phyloP scores from a whole-genome alignment of 345 rosid genomes.

The Eucalyptus caleyi region DNA sequence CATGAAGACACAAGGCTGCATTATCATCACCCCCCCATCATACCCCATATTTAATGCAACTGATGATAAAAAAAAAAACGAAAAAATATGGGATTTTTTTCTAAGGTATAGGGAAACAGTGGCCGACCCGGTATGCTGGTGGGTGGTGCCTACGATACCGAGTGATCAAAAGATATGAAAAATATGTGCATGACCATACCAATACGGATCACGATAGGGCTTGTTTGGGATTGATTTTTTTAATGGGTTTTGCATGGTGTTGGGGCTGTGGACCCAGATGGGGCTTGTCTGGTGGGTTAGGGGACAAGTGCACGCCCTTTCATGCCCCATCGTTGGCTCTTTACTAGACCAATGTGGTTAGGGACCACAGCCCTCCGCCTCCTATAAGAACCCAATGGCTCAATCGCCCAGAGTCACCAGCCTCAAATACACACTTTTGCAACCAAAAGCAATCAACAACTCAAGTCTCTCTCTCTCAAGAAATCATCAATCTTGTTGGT shows the following conservation, averaged over 20 bases:
- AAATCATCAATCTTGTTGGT: not conserved
- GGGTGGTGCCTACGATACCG: not conserved
- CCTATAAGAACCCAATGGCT: not conserved
- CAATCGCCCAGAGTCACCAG: not conserved
- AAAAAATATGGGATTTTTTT: not conserved
- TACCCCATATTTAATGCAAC: not conserved
- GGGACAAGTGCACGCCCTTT: slow-evolving; percentile 3
- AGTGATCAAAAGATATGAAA: not conserved
- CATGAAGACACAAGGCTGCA: not conserved
- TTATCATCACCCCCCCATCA: not conserved
- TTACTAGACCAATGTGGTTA: slow-evolving; percentile 1
- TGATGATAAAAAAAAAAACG: not conserved
- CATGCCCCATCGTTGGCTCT: slow-evolving; percentile 6
- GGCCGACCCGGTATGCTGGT: not conserved
- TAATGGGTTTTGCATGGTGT: not conserved
- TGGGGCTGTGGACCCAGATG: not conserved
- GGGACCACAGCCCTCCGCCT: not conserved
- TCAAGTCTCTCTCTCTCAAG: not conserved
- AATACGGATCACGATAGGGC: not conserved
- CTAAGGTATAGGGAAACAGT: not conserved
- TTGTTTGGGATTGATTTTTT: not conserved
- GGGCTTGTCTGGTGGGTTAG: not conserved
- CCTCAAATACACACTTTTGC: not conserved
- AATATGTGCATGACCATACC: not conserved
- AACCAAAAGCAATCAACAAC: not conserved